phyloP scores from a whole-genome alignment of 805 yeast genomes.

The Schizosaccharomyces lindneri region DNA sequence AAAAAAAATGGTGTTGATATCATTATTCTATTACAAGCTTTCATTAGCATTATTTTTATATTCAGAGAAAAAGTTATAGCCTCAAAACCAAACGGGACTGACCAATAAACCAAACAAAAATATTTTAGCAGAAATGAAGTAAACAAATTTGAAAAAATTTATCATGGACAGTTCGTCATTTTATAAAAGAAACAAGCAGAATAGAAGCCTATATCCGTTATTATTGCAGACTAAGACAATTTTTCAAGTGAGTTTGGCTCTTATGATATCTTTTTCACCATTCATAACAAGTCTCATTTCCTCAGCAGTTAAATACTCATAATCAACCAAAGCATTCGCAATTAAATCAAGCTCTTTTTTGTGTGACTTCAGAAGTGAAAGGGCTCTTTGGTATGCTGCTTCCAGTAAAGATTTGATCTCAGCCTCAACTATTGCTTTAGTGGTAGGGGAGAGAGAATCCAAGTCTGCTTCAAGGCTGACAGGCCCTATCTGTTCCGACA shows the following conservation, averaged over 20 bases:
- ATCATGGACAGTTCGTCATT: too few species aligned
- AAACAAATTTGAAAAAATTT: too few species aligned
- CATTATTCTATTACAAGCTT: too few species aligned
- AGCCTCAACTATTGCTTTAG: conserved; percentile 75
- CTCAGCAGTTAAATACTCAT: conserved; percentile 75
- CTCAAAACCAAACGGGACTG: too few species aligned
- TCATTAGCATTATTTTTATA: too few species aligned
- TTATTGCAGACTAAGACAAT: too few species aligned
- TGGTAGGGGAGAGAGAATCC: conserved; percentile 32
- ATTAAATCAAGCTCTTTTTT: conserved; percentile 53
- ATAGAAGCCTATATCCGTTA: too few species aligned
- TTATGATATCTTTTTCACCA: conserved; percentile 29
- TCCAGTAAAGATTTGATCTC: conserved; percentile 61
- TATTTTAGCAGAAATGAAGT: too few species aligned
- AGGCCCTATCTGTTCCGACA: conserved; percentile 87
- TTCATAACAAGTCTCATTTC: conserved; percentile 70
- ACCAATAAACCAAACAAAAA: too few species aligned
- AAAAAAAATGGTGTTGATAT: too few species aligned
- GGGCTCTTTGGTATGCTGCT: conserved; percentile 57
- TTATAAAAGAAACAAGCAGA: too few species aligned
- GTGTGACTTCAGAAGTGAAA: conserved; percentile 35
- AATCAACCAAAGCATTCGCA: conserved; percentile 82
- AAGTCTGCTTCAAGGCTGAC: conserved; percentile 39
- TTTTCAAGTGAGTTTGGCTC: conserved; percentile 4
- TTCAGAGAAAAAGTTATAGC: too few species aligned